phyloP scores from a whole-genome alignment of 805 yeast species.

The Monosporozyma aquatica region DNA sequence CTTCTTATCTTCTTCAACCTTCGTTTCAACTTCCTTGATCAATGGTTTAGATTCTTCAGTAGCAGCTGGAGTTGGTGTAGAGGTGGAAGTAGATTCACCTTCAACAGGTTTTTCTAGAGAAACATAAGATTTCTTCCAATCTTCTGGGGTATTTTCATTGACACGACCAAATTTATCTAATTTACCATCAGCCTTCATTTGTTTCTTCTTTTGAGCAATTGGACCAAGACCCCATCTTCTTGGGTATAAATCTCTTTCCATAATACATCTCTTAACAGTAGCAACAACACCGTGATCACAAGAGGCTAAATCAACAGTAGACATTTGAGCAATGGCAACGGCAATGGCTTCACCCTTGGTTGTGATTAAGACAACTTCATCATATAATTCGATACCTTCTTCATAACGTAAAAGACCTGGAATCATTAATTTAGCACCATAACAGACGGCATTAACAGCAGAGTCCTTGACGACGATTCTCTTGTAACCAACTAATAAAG shows the following conservation, averaged over 20 bases:
- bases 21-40: slow-evolving; percentile 31
- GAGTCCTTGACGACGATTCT: slow-evolving; percentile 91
- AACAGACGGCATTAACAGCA: slow-evolving; percentile 96
- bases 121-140: slow-evolving; percentile 82
- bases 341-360: slow-evolving; percentile 99
- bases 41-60: slow-evolving; percentile 33
- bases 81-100: slow-evolving; percentile 25
- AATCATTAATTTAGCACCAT: slow-evolving; percentile 98
- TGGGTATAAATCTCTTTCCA: slow-evolving; percentile 99
- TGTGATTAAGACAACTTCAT: slow-evolving; percentile 95
- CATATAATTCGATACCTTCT: slow-evolving; percentile 93
- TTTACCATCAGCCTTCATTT: slow-evolving; percentile 93
- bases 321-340: slow-evolving; percentile 96
- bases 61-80: slow-evolving; percentile 23
- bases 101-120: slow-evolving; percentile 45
- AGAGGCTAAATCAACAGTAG: slow-evolving; percentile 89
- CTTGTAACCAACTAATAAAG: slow-evolving; percentile 88
- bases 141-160: slow-evolving; percentile 87
- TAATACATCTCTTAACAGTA: slow-evolving; percentile 96
- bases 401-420: slow-evolving; percentile 97
- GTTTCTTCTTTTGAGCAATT: slow-evolving; percentile 96
- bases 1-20: slow-evolving; percentile 36
- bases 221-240: slow-evolving; percentile 99
- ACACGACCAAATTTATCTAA: slow-evolving; percentile 91
- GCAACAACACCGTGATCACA: slow-evolving; percentile 99